These are phyloP conservation scores for Magnolia kwangsiensis DNA, from an alignment of 164 flowering plant genomes.

Conservation along the genomic window DNA sequence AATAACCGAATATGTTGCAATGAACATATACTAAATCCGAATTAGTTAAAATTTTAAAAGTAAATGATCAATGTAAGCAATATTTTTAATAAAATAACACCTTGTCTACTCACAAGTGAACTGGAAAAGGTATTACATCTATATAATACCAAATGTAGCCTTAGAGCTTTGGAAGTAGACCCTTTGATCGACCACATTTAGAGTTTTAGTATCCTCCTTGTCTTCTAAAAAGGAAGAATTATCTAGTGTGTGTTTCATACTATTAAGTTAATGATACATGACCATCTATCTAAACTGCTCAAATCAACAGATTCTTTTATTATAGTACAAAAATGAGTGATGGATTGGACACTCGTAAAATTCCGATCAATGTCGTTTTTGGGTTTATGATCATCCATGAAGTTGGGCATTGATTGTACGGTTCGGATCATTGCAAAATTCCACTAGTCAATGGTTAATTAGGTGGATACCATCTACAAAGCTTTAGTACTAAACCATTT, in stretches of 20 bases:
- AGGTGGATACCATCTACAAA: background rate
- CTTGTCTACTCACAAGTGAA: background rate
- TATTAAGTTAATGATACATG: too few species aligned
- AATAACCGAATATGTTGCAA: slow-evolving; percentile 12
- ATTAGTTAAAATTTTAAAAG: background rate
- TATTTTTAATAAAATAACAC: background rate
- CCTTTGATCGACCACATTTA: too few species aligned
- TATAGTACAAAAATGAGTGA: too few species aligned
- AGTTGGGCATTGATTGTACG: background rate
- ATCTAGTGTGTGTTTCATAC: too few species aligned
- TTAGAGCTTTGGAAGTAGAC: background rate
- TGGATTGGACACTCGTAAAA: background rate
- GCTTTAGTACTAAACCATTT: background rate
- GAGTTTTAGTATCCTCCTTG: too few species aligned
- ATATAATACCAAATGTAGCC: background rate
- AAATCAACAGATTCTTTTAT: too few species aligned
- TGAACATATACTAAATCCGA: slow-evolving; percentile 10
- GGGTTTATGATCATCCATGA: background rate
- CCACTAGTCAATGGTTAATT: background rate
- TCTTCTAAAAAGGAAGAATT: too few species aligned
- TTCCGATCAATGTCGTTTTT: background rate
- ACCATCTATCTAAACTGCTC: too few species aligned
- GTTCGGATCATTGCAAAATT: background rate
- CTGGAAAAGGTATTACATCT: background rate
- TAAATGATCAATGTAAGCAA: background rate